These are phyloP conservation scores for Ceratocystiopsis minuta DNA, from an alignment of 2,329 filamentous ascomycete genomes.

Conservation along the genomic window DNA sequence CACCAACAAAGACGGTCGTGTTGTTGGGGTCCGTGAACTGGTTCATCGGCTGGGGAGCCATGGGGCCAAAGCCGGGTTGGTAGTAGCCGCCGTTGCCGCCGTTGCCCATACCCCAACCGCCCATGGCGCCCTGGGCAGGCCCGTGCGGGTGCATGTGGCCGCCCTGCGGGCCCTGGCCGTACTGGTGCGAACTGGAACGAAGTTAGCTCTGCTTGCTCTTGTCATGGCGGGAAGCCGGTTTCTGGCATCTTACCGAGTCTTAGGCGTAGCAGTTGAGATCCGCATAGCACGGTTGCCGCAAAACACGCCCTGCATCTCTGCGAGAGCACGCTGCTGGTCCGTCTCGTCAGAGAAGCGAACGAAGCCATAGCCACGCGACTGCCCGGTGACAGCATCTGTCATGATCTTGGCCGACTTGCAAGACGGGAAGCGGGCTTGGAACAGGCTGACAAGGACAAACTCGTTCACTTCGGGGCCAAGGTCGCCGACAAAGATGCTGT, in stretches of 20 bases:
- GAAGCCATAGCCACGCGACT: slow-evolving; percentile 95
- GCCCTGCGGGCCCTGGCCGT: slow-evolving; percentile 18
- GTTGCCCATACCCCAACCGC: slow-evolving; percentile 18
- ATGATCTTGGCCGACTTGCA: slow-evolving; percentile 99
- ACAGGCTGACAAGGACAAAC: slow-evolving; percentile 90
- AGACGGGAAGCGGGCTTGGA: slow-evolving; percentile 87
- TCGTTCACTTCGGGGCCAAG: slow-evolving; percentile 97
- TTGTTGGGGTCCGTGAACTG: slow-evolving; percentile 99
- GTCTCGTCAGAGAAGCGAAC: slow-evolving; percentile 91
- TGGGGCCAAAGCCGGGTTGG: slow-evolving; percentile 15
- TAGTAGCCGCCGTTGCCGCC: slow-evolving; percentile 19
- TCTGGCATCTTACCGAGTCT: slow-evolving; percentile 68
- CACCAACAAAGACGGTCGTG: slow-evolving; percentile 95
- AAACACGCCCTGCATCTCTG: slow-evolving; percentile 98
- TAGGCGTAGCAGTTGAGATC: slow-evolving; percentile 92
- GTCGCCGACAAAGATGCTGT: slow-evolving; percentile 93
- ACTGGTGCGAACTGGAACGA: slow-evolving; percentile 20
- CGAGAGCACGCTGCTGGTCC: slow-evolving; percentile 87
- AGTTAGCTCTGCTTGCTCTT: background rate
- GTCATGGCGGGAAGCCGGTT: no score
- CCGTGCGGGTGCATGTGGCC: slow-evolving; percentile 23
- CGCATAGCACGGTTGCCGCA: slow-evolving; percentile 98
- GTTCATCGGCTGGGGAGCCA: slow-evolving; percentile 50
- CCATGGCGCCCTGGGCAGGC: slow-evolving; percentile 25
- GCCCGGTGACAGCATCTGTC: slow-evolving; percentile 94